Evolutionary conservation across 495 filamentous ascomycete species (phyloP).

Genomic region (Gamarada debralockiae): DNA sequence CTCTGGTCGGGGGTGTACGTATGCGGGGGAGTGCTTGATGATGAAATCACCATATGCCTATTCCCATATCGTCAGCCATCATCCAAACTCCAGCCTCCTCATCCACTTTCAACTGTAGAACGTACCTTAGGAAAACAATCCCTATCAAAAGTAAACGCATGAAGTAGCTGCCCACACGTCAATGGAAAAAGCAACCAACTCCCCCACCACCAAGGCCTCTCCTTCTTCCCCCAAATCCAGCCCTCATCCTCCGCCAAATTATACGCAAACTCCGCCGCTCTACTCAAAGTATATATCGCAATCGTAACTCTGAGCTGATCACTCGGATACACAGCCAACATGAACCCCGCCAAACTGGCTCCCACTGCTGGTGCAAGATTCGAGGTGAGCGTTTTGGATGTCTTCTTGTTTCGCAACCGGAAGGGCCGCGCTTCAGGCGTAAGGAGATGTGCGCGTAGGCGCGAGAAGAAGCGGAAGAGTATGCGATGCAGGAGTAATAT

Average conservation of each 20-base stretch:
- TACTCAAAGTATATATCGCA: slow-evolving; percentile 72
- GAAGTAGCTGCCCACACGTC: slow-evolving; percentile 85
- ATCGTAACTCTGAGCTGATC: slow-evolving; percentile 75
- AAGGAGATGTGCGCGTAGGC: slow-evolving; percentile 73
- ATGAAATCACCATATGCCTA: slow-evolving; percentile 71
- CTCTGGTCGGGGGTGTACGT: slow-evolving; percentile 70
- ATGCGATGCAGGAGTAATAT: slow-evolving; percentile 85
- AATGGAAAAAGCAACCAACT: slow-evolving; percentile 94
- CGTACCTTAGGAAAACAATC: slow-evolving; percentile 72
- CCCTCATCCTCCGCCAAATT: slow-evolving; percentile 79
- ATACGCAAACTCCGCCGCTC: slow-evolving; percentile 82
- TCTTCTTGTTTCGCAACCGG: slow-evolving; percentile 73
- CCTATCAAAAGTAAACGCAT: slow-evolving; percentile 89
- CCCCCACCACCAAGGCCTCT: slow-evolving; percentile 83
- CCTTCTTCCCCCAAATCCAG: slow-evolving; percentile 56
- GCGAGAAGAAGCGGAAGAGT: slow-evolving; percentile 83
- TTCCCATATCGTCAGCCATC: slow-evolving; percentile 6
- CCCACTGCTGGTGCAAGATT: slow-evolving; percentile 82
- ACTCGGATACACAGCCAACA: slow-evolving; percentile 72
- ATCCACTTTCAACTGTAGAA: too few species aligned
- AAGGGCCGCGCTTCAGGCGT: slow-evolving; percentile 71
- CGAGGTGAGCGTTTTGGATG: slow-evolving; percentile 71
- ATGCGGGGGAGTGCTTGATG: slow-evolving; percentile 67
- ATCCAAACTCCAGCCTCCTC: not conserved
- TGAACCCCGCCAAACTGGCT: slow-evolving; percentile 78